A percentile compares a stretch with the other conserved stretches of the same genome.
phyloP scores from a whole-genome alignment of 208 protist species.

The Acanthamoeba sp. region DNA sequence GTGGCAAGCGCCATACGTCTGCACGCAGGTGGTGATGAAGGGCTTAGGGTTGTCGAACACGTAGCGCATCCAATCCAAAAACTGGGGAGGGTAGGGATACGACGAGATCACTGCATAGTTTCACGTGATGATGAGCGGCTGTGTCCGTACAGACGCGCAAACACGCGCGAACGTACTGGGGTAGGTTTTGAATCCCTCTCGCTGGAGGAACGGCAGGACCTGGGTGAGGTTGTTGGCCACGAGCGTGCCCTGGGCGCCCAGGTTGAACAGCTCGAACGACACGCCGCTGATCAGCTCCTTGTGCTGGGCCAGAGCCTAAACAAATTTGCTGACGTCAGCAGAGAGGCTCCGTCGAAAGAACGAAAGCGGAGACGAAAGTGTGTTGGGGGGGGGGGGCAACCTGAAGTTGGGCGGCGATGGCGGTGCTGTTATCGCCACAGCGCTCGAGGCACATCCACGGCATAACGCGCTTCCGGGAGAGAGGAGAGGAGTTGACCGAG shows the following conservation, averaged over 20 bases:
- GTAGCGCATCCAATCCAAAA: conserved; percentile 61
- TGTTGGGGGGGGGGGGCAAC: not conserved
- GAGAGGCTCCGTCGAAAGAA: not conserved
- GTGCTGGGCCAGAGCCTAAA: not conserved
- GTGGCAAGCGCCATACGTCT: not conserved
- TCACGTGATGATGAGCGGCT: not conserved
- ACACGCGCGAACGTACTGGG: not conserved
- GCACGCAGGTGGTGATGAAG: conserved; percentile 38
- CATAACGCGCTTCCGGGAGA: not conserved
- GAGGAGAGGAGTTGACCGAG: not conserved
- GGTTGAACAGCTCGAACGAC: conserved; percentile 65
- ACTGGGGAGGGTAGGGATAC: conserved; percentile 61
- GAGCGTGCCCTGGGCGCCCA: conserved; percentile 46
- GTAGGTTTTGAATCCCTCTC: conserved; percentile 34
- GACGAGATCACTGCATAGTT: conserved; percentile 25
- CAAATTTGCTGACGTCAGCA: not conserved
- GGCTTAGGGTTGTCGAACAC: conserved; percentile 28
- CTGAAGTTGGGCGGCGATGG: not conserved
- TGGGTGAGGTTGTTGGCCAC: conserved; percentile 49
- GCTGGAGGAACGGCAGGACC: conserved; percentile 9
- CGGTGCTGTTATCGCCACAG: not conserved
- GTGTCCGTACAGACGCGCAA: not conserved
- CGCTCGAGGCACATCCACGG: conserved; percentile 58
- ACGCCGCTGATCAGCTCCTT: conserved; percentile 6
- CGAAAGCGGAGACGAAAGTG: not conserved